Evolutionary conservation across 345 rosid species (phyloP), one percentile per base, ranked within the genome.

Genomic region (Eucalyptus regnans): DNA sequence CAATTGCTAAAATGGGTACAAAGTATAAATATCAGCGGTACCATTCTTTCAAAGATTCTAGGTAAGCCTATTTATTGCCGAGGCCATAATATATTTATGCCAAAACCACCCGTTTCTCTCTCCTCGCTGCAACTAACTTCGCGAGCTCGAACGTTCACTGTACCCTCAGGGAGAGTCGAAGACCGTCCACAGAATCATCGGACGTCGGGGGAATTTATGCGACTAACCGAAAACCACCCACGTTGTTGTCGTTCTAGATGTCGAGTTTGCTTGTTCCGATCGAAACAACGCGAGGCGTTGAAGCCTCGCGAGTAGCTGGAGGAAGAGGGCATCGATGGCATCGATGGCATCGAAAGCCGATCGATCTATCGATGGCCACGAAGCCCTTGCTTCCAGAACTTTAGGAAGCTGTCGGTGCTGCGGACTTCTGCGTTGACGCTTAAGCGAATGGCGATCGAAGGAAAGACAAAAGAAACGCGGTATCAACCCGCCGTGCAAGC

Each of bases 21-120:
- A 68, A 68, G 2, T 31, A 4, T 8, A 1, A 9, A 66, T 33
- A 68, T 10, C 3, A 17, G 0, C 12, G 0, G 13, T 5, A 1
- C 33, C 25, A 18, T 5, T 71, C 12, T 8, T 9, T 5, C 1
- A 9, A 33, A 18, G 13, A 33, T 33, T 71, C 44, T 5, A 71
- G 7, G 1, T 33, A 68, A 68, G 3, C 43, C 33, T 33, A 68
- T 68, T 16, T 16, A 68, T 68, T 7, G 43, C 10, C 76, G 0
- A 64, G 1, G 14, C 37, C 37, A 12, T 2, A 14, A 7, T 29
- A 14, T 7, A 64, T 1, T 64, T 64, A 15, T 64, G 37, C 33
- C 71, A 13, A 64, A 64, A n/a, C 76, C 76, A 60, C 31, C 68
- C 31, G 68, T 27, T 60, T 60, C 68, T 27, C 68, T 60, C 68